These are phyloP conservation scores for Dactylellina parvicollis DNA, from an alignment of 2,329 filamentous ascomycete genomes.

Conservation along the genomic window DNA sequence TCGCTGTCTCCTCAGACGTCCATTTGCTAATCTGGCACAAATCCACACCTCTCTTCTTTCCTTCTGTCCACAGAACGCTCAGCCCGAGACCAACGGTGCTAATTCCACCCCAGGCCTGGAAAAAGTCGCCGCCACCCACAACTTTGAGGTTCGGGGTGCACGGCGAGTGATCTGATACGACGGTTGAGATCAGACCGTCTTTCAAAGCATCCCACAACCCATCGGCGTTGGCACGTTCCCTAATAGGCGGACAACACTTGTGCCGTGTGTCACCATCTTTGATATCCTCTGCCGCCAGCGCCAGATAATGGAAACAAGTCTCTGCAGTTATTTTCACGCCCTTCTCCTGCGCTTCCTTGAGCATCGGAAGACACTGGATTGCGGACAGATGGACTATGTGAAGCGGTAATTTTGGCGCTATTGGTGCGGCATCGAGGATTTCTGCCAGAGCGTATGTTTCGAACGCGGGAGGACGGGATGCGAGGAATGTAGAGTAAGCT, in stretches of 20 bases:
- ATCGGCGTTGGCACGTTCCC: constrained; percentile 81
- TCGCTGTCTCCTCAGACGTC: constrained; percentile 85
- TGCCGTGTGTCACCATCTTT: constrained; percentile 86
- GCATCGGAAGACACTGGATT: constrained; percentile 83
- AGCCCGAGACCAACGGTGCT: constrained; percentile 91
- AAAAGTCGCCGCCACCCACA: constrained; percentile 78
- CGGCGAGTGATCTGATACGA: constrained; percentile 95
- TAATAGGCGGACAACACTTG: constrained; percentile 95
- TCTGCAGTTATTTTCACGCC: constrained; percentile 91
- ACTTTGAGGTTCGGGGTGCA: constrained; percentile 95
- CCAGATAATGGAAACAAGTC: constrained; percentile 95
- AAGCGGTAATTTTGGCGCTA: constrained; percentile 82
- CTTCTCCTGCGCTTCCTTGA: constrained; percentile 75
- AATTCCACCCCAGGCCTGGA: constrained; percentile 95
- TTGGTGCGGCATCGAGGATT: constrained; percentile 80
- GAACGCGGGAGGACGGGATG: constrained; percentile 86
- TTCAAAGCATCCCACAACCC: constrained; percentile 84
- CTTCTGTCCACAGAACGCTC: constrained; percentile 85
- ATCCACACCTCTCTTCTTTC: constrained; percentile 69
- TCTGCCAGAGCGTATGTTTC: constrained; percentile 90
- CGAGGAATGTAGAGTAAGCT: constrained; percentile 87
- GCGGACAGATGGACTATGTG: constrained; percentile 95
- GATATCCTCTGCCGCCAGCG: constrained; percentile 82
- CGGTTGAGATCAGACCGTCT: constrained; percentile 85
- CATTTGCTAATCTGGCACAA: constrained; percentile 84